Conservation (phyloP, 176 grass and related monocot species). For the Carex parvula region DNA sequence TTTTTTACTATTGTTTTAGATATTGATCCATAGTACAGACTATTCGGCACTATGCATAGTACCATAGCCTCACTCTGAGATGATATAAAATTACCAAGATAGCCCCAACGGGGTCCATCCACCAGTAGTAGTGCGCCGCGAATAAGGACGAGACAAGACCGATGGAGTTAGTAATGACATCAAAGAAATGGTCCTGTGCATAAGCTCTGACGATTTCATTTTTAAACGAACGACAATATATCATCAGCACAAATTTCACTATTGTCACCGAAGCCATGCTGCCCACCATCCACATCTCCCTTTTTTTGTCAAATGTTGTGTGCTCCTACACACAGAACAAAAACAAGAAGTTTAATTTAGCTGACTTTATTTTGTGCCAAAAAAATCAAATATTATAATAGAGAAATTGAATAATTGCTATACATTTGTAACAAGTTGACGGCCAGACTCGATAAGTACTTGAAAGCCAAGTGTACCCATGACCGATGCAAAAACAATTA, state of each 20-base stretch:
- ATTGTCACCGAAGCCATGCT: slow-evolving; percentile 77
- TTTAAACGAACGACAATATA: slow-evolving; percentile 84
- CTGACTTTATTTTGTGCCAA: background rate
- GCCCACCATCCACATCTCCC: slow-evolving; percentile 77
- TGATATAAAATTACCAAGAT: slow-evolving; percentile 56
- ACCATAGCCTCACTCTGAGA: too few species aligned
- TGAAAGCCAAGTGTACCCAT: slow-evolving; percentile 91
- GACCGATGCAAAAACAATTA: slow-evolving; percentile 85
- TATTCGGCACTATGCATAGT: too few species aligned
- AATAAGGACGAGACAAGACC: slow-evolving; percentile 60
- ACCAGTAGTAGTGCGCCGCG: slow-evolving; percentile 61
- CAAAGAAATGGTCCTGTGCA: slow-evolving; percentile 95
- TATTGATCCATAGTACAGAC: too few species aligned
- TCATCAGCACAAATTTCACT: slow-evolving; percentile 85
- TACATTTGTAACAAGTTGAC: slow-evolving; percentile 69
- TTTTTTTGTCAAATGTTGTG: slow-evolving; percentile 35
- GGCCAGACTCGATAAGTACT: slow-evolving; percentile 78
- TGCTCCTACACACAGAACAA: slow-evolving; percentile 43
- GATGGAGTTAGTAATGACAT: slow-evolving; percentile 93
- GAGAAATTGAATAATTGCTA: background rate
- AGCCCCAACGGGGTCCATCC: slow-evolving; percentile 87
- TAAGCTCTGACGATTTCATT: slow-evolving; percentile 88
- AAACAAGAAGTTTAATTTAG: background rate
- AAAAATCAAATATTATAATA: background rate
- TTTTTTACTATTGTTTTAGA: too few species aligned